A percentile compares a stretch with the other conserved stretches of the same genome.
Conservation (phyloP, 169 alveolate species). For the Plasmodium reichenowi region DNA sequence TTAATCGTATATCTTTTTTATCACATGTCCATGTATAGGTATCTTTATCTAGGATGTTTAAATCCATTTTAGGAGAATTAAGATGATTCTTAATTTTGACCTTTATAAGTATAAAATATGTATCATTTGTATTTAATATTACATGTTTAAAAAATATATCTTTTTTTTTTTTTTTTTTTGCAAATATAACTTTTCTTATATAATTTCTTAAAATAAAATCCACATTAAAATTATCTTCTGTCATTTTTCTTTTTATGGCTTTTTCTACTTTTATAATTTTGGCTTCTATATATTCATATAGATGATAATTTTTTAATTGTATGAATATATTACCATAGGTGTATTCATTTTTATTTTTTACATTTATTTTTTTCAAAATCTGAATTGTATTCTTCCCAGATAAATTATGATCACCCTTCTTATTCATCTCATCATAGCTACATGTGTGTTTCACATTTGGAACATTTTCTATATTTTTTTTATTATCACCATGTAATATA, state of each 20-base stretch:
- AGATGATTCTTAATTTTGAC: conserved; percentile 1
- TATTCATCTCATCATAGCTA: no score
- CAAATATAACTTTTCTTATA: conserved; percentile 4
- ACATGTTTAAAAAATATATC: conserved; percentile 50
- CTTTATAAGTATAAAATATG: conserved; percentile 21
- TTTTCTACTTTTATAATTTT: conserved; percentile 38
- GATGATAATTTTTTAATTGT: conserved; percentile 24
- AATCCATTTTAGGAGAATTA: no score
- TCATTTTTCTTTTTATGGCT: not conserved
- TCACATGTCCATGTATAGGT: no score
- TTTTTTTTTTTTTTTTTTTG: conserved; percentile 27
- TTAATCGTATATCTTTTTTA: no score
- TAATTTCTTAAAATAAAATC: conserved; percentile 26
- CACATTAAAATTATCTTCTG: conserved; percentile 6
- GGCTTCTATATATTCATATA: conserved; percentile 22
- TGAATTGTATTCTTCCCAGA: not conserved
- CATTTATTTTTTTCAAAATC: conserved; percentile 22
- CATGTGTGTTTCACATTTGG: no score
- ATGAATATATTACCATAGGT: conserved; percentile 58
- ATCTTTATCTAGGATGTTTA: no score
- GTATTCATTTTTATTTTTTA: conserved; percentile 26
- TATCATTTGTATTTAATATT: conserved; percentile 10
- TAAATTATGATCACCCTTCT: no score
- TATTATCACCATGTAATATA: not conserved
- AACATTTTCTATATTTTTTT: not conserved